Evolutionary conservation across 2,329 filamentous ascomycete species (phyloP), one percentile per base, ranked within the genome.

Genomic region (Coniochaeta pulveracea): DNA sequence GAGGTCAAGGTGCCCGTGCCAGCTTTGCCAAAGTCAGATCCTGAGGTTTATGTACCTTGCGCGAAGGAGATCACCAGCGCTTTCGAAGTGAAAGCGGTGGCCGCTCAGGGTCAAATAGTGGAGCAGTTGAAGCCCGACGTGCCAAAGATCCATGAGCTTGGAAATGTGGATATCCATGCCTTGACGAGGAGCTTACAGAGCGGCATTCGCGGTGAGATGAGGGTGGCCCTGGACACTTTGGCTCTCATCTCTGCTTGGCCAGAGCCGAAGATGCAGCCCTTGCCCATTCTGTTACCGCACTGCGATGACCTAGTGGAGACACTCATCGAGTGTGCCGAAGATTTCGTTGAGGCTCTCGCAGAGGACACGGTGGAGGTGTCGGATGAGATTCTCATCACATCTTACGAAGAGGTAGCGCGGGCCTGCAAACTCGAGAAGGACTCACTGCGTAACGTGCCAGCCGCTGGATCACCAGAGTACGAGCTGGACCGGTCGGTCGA

Each of bases 241-340:
- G 77, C 76, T 8, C 75, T 73, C 14, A 66, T 91, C 10, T 64
- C 66, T 10, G 85, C 82, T 3, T 72, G 72, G 34, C 60, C 63
- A 11, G 64, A 71, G 4, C 66, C 28, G 7, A 19, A 79, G 18
- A 65, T 69, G 11, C 67, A 66, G 69, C n/a, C n/a, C n/a, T n/a
- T n/a, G n/a, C n/a, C n/a, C n/a, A 59, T 79, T 14, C 68, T 76
- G 26, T 61, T 94, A 25, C 67, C 76, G 36, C 73, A 74, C 35
- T 93, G 85, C 49, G 88, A 94, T 37, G 91, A 96, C 50, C 58
- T 98, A 36, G 69, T 94, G 12, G 91, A 96, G 39, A 80, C 82
- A 1, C 59, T 98, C 33, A 64, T 95, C 21, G 91, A 96, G 44
- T 94, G 85, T 50, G 91, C 85, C 2, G 86, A 95, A 54, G 81